Conservation (phyloP, 495 filamentous ascomycete genomes). For the Hypoxylon perforatum region DNA sequence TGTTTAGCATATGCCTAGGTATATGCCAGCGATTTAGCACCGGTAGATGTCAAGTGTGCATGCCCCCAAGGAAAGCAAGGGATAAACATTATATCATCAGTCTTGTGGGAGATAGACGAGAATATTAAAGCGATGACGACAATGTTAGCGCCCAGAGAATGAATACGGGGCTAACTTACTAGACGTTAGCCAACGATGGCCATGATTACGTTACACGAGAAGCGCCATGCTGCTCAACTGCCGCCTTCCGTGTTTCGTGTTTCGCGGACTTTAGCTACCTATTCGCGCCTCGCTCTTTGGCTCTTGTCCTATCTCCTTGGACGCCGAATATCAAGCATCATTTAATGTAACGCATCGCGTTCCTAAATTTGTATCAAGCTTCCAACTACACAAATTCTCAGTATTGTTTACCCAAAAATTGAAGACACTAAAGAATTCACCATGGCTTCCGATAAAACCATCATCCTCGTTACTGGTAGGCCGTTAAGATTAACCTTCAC, state of each 20-base stretch:
- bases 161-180: background rate
- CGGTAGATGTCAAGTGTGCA: background rate
- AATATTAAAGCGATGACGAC: background rate
- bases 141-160: background rate
- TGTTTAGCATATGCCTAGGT: no score
- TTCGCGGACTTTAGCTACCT: background rate
- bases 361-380: background rate
- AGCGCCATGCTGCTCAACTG: background rate
- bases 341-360: background rate
- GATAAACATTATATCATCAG: no score
- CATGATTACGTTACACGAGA: background rate
- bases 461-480: conserved; percentile 50
- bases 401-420: background rate
- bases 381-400: background rate
- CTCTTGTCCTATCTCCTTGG: background rate
- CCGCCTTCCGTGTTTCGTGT: background rate
- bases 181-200: background rate
- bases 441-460: conserved; percentile 35
- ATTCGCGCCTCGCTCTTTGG: background rate
- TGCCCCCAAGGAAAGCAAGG: background rate
- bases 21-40: no score
- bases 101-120: no score
- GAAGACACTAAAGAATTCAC: background rate
- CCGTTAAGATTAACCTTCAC: background rate
- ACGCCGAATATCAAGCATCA: background rate